Conservation (phyloP, 164 flowering plant species). For the Tinospora cordifolia region DNA sequence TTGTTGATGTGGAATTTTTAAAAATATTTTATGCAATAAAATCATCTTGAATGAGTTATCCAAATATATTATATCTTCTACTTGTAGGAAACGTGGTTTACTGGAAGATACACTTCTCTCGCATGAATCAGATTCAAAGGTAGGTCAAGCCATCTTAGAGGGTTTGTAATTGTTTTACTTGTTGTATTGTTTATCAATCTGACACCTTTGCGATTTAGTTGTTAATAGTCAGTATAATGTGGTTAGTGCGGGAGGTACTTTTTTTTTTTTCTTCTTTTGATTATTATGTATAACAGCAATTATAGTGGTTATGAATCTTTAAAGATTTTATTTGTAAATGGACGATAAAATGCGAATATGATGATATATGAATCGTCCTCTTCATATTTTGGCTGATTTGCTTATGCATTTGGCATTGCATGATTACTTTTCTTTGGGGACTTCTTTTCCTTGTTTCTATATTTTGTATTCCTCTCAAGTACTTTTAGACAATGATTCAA, state of each 20-base stretch:
- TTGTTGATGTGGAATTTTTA: background rate
- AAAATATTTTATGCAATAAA: background rate
- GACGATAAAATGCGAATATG: too few relatives aligned
- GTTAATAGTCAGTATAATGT: background rate
- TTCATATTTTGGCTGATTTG: background rate
- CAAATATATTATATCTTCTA: constrained; percentile 1
- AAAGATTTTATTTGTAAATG: too few relatives aligned
- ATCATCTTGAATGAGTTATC: background rate
- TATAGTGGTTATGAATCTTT: background rate
- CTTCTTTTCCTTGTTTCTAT: too few relatives aligned
- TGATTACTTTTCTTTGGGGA: background rate
- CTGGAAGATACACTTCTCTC: constrained; percentile 57
- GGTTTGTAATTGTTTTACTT: constrained; percentile 33
- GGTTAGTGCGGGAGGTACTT: background rate
- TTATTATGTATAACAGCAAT: background rate
- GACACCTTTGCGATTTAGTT: background rate
- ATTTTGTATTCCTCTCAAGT: too few relatives aligned
- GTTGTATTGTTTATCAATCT: background rate
- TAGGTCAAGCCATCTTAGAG: constrained; percentile 18
- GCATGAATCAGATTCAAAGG: constrained; percentile 35
- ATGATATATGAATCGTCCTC: too few relatives aligned
- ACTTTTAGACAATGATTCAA: too few relatives aligned
- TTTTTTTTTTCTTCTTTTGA: background rate
- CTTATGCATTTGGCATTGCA: background rate
- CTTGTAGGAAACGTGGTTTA: constrained; percentile 30